Percentiles rank a stretch among this genome's conserved stretches.
Conservation (phyloP, 2,329 filamentous ascomycete species). For the Thyridium curvatum region DNA sequence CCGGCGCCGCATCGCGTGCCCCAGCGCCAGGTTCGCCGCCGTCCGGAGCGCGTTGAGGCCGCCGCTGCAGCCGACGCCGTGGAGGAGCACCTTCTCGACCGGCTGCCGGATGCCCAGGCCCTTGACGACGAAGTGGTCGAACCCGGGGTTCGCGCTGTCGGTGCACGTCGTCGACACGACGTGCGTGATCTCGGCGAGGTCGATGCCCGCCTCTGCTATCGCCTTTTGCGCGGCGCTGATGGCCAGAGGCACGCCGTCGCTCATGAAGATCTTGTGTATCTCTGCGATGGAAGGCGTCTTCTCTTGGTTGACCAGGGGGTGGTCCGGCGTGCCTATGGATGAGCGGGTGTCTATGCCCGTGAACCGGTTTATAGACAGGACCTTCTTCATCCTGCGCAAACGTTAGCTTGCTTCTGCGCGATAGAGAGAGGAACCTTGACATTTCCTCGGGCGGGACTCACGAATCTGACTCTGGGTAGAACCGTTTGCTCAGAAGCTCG, state of each 20-base stretch:
- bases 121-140: conserved; percentile 58
- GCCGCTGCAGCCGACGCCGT: conserved; percentile 61
- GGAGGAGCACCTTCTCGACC: conserved; percentile 60
- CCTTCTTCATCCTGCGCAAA: conserved; percentile 49
- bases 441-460: conserved; percentile 26
- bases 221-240: conserved; percentile 49
- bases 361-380: conserved; percentile 56
- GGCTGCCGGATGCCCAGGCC: conserved; percentile 47
- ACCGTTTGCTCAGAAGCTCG: conserved; percentile 45
- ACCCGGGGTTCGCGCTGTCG: conserved; percentile 63
- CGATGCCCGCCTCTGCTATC: conserved; percentile 45
- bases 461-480: conserved; percentile 55
- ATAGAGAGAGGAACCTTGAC: too few species aligned
- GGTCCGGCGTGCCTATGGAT: conserved; percentile 54
- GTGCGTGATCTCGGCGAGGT: conserved; percentile 53
- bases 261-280: conserved; percentile 48
- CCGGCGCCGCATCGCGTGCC: conserved; percentile 49
- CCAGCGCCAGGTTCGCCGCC: conserved; percentile 60
- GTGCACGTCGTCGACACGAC: conserved; percentile 64
- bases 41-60: conserved; percentile 57
- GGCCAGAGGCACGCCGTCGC: conserved; percentile 51
- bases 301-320: conserved; percentile 53
- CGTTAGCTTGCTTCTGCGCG: too few species aligned
- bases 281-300: conserved; percentile 47
- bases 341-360: conserved; percentile 60